Base-by-base conservation (phyloP, 2,329 filamentous ascomycete genomes). In the Beauveria scarabaeidicola region DNA sequence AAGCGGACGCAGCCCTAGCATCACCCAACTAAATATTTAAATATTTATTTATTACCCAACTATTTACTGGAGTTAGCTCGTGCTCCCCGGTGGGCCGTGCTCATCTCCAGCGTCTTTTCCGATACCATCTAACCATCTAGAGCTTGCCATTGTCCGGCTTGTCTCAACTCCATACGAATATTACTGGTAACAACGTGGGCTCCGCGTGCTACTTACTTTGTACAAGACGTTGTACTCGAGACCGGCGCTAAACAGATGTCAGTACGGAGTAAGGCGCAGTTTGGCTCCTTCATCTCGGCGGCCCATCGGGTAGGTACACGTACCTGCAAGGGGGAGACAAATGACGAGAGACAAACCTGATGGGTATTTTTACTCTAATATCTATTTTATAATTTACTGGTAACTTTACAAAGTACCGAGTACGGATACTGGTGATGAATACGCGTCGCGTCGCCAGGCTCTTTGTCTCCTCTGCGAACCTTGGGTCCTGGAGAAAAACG, bases 101-200 rank as follows among this genome's bases (percentile, higher is more conserved):
- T 56, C 55, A 58, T 58, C 55, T 51, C 46, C 54, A 48, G 41
- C 46, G 44, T 41, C 23, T 58, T 58, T 50, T 40, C 47, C 51
- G 55, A 23, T 51, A 43, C 46, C 55, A 58, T 48, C 40, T 46
- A 10, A 27, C 43, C 54, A 57, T 38, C 21, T 52, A 7, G 52
- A 13, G 36, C 29, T 53, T 19, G 50, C 50, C 41, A 41, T 27
- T 52, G 48, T 52, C 50, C 32, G 21, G 21, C 50, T 9, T 52
- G n/a, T 52, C 19, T 10, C 40, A 43, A 29, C 21, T 41, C 41
- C 7, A 17, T 17, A 29, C 8, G n/a, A n/a, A n/a, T 19, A 29
- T 41, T 38, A 11, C 11, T 43, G 15, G 53, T 32, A 32, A 32
- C 11, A 36, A 36, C 32, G 11, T 36, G 32, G 32, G 32, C 32